Conservation (phyloP, 2,329 filamentous ascomycete genomes). For the Fusarium humuli region DNA sequence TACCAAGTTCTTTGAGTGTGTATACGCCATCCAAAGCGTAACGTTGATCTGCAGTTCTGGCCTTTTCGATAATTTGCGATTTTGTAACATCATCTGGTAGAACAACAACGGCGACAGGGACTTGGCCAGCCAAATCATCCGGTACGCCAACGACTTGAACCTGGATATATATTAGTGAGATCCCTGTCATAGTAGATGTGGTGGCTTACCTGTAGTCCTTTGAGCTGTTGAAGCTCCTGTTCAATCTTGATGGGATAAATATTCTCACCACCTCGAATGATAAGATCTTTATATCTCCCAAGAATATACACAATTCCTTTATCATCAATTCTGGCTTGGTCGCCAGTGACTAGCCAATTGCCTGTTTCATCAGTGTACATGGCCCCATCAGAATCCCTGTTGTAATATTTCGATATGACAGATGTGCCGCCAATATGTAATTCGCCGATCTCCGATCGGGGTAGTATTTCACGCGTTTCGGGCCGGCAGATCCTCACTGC, state of each 20-base stretch:
- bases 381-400: conserved; percentile 39
- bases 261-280: conserved; percentile 60
- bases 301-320: conserved; percentile 54
- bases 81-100: conserved; percentile 50
- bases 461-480: conserved; percentile 46
- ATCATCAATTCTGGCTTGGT: conserved; percentile 55
- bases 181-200: not conserved
- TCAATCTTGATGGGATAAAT: conserved; percentile 56
- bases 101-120: conserved; percentile 59
- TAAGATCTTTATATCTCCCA: conserved; percentile 59
- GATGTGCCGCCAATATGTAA: conserved; percentile 55
- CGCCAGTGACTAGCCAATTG: conserved; percentile 56
- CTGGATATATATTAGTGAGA: conserved; percentile 33
- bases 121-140: conserved; percentile 60
- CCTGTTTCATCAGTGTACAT: conserved; percentile 53
- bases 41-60: conserved; percentile 51
- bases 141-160: conserved; percentile 57
- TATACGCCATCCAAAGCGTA: conserved; percentile 56
- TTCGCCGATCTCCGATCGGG: conserved; percentile 53
- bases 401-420: conserved; percentile 52
- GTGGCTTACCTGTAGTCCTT: conserved; percentile 46
- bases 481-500: conserved; percentile 54
- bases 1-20: conserved; percentile 55
- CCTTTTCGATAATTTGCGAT: conserved; percentile 47
- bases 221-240: conserved; percentile 50